Percentiles rank a stretch among this genome's conserved stretches.
phyloP scores from a whole-genome alignment of 106 monocot species.

The Xerophyta viscosa region DNA sequence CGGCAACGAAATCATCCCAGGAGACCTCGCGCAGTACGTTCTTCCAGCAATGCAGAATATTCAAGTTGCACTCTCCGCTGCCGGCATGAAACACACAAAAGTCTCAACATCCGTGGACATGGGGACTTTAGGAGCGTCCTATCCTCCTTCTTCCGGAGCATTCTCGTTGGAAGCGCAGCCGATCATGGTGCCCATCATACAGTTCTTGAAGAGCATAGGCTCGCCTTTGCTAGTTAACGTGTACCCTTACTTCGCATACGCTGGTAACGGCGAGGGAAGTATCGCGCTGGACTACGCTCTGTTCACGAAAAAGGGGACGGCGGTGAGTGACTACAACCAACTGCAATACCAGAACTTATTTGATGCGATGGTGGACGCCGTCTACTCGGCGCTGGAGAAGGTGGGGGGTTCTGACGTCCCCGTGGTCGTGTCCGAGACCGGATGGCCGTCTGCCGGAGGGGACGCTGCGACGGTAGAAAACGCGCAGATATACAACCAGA shows the following conservation, averaged over 20 bases:
- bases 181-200: not conserved
- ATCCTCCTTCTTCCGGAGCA: conserved; percentile 1
- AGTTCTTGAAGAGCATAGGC: conserved; percentile 1
- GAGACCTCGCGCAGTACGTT: not conserved
- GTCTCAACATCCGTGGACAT: conserved; percentile 13
- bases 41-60: conserved; percentile 20
- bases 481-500: conserved; percentile 18
- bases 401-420: conserved; percentile 3
- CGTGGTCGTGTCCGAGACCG: conserved; percentile 26
- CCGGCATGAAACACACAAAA: conserved; percentile 9
- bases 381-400: conserved; percentile 24
- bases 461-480: not conserved
- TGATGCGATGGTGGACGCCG: conserved; percentile 27
- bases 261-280: not conserved
- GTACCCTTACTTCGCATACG: conserved; percentile 32
- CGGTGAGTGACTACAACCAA: conserved; percentile 1
- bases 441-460: conserved; percentile 35
- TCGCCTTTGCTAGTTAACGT: conserved; percentile 19
- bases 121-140: conserved; percentile 2
- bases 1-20: conserved; percentile 25
- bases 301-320: not conserved
- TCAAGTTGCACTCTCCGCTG: conserved; percentile 1
- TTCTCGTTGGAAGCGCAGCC: not conserved
- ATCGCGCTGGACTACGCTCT: conserved; percentile 16
- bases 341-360: conserved; percentile 18